phyloP scores from a whole-genome alignment of 2,329 filamentous ascomycete species.

The Hawksworthiomyces lignivorus region DNA sequence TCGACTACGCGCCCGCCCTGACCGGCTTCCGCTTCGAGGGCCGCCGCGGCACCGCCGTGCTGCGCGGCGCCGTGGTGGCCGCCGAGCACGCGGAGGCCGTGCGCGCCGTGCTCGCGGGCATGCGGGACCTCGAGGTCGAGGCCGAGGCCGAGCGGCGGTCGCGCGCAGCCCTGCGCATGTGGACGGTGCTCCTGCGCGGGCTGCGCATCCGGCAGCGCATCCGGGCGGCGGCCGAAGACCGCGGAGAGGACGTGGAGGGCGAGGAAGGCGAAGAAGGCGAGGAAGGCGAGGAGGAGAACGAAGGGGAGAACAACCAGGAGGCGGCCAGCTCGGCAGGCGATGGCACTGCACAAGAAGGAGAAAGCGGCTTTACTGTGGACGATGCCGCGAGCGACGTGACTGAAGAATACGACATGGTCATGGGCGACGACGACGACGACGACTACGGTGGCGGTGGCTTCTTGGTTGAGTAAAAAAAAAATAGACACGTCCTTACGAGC shows the following conservation, averaged over 20 bases:
- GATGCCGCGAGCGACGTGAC: slow-evolving; percentile 21
- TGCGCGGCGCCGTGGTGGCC: slow-evolving; percentile 72
- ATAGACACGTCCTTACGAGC: no score
- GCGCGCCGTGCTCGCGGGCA: slow-evolving; percentile 55
- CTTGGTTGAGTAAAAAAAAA: slow-evolving; percentile 1
- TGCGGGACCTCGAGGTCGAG: slow-evolving; percentile 59
- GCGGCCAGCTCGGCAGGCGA: slow-evolving; percentile 8
- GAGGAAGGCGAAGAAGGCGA: slow-evolving; percentile 16
- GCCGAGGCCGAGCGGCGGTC: slow-evolving; percentile 56
- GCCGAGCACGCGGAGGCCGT: slow-evolving; percentile 65
- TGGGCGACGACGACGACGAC: slow-evolving; percentile 21
- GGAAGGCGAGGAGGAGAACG: slow-evolving; percentile 6
- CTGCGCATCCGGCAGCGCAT: slow-evolving; percentile 70
- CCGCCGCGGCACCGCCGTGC: slow-evolving; percentile 74
- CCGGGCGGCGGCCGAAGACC: slow-evolving; percentile 45
- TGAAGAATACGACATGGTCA: slow-evolving; percentile 23
- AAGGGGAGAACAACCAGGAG: slow-evolving; percentile 6
- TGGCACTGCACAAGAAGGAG: neutral
- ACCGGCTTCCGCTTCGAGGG: slow-evolving; percentile 86
- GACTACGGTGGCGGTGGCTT: slow-evolving; percentile 6
- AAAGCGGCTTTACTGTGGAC: slow-evolving; percentile 8
- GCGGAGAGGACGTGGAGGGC: slow-evolving; percentile 35
- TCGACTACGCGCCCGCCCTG: slow-evolving; percentile 85
- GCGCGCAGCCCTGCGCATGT: slow-evolving; percentile 55
- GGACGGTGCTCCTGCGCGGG: slow-evolving; percentile 71